A percentile compares a stretch with the other conserved stretches of the same genome.
phyloP scores from a whole-genome alignment of 1,139 yeast genomes.

The Candida glucosophila region DNA sequence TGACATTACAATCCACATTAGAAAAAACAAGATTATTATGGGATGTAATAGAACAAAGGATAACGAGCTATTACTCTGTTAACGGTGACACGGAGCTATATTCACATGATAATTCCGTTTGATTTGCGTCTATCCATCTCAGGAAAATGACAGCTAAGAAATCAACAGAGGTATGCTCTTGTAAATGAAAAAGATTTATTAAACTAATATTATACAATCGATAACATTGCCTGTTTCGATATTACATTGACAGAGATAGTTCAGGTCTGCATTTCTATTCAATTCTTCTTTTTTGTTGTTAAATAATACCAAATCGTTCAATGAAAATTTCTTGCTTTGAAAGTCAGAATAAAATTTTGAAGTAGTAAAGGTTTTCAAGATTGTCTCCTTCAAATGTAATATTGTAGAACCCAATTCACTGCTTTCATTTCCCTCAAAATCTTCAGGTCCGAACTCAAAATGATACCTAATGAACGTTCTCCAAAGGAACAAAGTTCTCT shows the following conservation, averaged over 20 bases:
- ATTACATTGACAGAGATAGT: constrained; percentile 50
- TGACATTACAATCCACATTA: constrained; percentile 38
- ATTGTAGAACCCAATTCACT: constrained; percentile 69
- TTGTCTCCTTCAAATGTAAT: constrained; percentile 47
- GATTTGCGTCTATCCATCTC: no score
- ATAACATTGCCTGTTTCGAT: constrained; percentile 63
- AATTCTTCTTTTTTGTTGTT: constrained; percentile 22
- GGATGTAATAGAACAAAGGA: constrained; percentile 51
- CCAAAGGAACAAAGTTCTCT: constrained; percentile 14
- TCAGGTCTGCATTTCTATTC: constrained; percentile 22
- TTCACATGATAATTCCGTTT: no score
- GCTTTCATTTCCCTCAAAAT: constrained; percentile 47
- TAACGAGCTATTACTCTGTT: no score
- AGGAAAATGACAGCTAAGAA: no score
- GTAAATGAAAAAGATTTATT: no score
- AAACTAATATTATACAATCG: constrained; percentile 38
- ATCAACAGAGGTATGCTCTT: no score
- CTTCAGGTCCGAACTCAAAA: constrained; percentile 77
- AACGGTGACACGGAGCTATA: no score
- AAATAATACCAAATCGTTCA: constrained; percentile 19
- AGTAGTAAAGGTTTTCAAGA: constrained; percentile 43
- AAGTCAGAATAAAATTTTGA: constrained; percentile 34
- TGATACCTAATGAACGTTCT: constrained; percentile 47
- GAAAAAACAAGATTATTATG: constrained; percentile 51
- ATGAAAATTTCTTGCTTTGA: constrained; percentile 10